Evolutionary conservation across 2,329 filamentous ascomycete genomes (phyloP).

Genomic region (Penicillium sp.): DNA sequence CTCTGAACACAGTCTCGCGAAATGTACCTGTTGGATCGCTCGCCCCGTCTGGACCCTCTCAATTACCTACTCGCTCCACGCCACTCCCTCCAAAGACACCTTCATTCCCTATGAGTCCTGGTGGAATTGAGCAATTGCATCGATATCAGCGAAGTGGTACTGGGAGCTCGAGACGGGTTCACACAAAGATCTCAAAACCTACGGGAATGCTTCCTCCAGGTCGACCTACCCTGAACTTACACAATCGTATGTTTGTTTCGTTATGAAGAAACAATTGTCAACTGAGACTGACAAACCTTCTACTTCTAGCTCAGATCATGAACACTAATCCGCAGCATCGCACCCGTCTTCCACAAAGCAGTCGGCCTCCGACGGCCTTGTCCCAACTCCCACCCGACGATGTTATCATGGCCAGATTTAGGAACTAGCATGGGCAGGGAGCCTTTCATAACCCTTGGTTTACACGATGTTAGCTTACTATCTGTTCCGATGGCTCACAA

Average conservation of each 20-base stretch:
- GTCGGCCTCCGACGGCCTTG: conserved; percentile 20
- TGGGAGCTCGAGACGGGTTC: conserved; percentile 33
- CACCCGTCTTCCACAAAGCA: conserved; percentile 24
- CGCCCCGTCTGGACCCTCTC: neutral
- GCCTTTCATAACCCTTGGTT: neutral
- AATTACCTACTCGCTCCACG: neutral
- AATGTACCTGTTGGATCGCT: conserved; percentile 14
- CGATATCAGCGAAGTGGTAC: conserved; percentile 43
- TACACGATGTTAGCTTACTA: neutral
- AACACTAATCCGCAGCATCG: conserved; percentile 26
- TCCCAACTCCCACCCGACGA: conserved; percentile 25
- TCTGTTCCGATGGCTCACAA: neutral
- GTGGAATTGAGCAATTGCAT: conserved; percentile 39
- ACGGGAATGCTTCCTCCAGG: conserved; percentile 35
- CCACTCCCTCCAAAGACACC: conserved; percentile 27
- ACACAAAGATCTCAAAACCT: conserved; percentile 21
- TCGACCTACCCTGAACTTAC: conserved; percentile 19
- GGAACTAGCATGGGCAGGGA: neutral
- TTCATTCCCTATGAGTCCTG: conserved; percentile 23
- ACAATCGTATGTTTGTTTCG: conserved; percentile 22
- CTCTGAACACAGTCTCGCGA: conserved; percentile 40
- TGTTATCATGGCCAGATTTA: conserved; percentile 27
- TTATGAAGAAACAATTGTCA: neutral
- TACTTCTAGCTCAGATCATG: conserved; percentile 9
- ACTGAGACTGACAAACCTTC: neutral